phyloP scores from a whole-genome alignment of 208 protist species.

The Trypanosoma cruzi region DNA sequence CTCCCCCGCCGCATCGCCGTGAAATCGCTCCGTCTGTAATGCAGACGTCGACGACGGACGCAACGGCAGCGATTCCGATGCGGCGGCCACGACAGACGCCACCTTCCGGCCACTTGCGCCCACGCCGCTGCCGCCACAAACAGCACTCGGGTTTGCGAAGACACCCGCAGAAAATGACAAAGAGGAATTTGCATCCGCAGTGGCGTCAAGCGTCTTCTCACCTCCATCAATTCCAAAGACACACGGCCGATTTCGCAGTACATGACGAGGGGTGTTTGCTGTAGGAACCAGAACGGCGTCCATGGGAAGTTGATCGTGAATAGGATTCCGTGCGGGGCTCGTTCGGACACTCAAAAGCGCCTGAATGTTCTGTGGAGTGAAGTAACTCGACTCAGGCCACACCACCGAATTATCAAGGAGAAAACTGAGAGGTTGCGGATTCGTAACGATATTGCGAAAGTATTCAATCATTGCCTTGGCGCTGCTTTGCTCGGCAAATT shows the following conservation, averaged over 20 bases:
- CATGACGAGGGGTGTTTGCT: slow-evolving; percentile 6
- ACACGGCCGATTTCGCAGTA: slow-evolving; percentile 38
- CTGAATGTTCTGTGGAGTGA: slow-evolving; percentile 41
- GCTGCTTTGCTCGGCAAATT: slow-evolving; percentile 56
- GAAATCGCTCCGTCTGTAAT: background rate
- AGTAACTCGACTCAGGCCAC: slow-evolving; percentile 14
- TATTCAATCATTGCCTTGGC: slow-evolving; percentile 83
- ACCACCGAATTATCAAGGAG: slow-evolving; percentile 31
- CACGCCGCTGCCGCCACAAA: too few relatives aligned
- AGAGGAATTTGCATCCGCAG: background rate
- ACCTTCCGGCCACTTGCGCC: background rate
- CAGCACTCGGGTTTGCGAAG: too few relatives aligned
- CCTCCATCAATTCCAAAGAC: slow-evolving; percentile 39
- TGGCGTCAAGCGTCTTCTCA: slow-evolving; percentile 33
- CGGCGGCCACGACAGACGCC: background rate
- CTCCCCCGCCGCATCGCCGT: slow-evolving; percentile 4
- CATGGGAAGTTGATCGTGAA: slow-evolving; percentile 67
- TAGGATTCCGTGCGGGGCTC: slow-evolving; percentile 72
- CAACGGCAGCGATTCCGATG: background rate
- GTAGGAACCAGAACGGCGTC: slow-evolving; percentile 49
- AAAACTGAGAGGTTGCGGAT: slow-evolving; percentile 51
- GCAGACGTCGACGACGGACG: background rate
- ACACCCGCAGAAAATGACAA: background rate
- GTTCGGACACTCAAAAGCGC: slow-evolving; percentile 51
- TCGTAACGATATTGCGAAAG: slow-evolving; percentile 75